These are phyloP conservation scores for Trichoderma atrobrunneum DNA, from an alignment of 2,329 filamentous ascomycete species.

Conservation along the genomic window DNA sequence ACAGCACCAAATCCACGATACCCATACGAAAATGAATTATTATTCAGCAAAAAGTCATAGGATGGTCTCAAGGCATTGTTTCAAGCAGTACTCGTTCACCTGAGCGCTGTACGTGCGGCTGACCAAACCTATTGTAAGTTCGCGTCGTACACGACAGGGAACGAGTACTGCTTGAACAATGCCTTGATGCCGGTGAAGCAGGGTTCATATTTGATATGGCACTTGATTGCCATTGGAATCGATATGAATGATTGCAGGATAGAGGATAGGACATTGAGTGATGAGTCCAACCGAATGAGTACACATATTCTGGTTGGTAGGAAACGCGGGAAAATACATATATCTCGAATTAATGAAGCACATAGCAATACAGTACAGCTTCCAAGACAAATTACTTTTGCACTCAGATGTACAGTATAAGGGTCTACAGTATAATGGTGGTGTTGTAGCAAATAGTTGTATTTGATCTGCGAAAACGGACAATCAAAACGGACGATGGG, in stretches of 20 bases:
- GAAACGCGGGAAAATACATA: not conserved
- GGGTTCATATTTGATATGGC: not conserved
- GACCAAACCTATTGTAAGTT: not conserved
- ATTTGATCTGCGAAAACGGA: not conserved
- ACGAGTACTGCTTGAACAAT: not conserved
- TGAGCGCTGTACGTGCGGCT: not conserved
- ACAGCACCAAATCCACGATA: not conserved
- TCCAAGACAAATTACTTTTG: not conserved
- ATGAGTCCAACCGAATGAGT: not conserved
- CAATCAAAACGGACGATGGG: not conserved
- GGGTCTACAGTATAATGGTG: not conserved
- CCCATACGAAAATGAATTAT: not conserved
- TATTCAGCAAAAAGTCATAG: not conserved
- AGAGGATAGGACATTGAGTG: not conserved
- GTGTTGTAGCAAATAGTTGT: not conserved
- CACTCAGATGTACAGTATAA: not conserved
- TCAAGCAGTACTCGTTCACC: not conserved
- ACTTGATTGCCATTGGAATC: not conserved
- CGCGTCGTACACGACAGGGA: not conserved
- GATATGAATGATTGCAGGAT: not conserved
- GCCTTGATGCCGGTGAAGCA: not conserved
- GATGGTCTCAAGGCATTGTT: not conserved
- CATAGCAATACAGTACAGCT: not conserved
- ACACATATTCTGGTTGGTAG: not conserved
- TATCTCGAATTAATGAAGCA: not conserved